Base-by-base conservation (phyloP, 495 filamentous ascomycete genomes). In the Talaromyces adpressus region DNA sequence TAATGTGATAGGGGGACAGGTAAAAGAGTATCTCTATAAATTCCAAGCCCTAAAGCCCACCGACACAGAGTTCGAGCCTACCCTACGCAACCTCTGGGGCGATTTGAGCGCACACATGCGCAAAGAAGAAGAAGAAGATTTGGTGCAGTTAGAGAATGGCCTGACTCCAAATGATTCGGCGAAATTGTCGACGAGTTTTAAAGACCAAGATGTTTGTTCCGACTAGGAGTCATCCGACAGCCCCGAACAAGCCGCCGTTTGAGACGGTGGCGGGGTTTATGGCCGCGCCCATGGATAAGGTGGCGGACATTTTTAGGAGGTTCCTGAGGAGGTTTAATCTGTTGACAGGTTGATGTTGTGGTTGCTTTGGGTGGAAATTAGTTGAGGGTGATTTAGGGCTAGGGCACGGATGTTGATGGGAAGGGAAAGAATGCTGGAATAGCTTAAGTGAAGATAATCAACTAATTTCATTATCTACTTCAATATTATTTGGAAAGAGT, bases 131-230 rank as follows among this genome's bases (percentile, higher is more conserved):
- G 66, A 73, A 2, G 68, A 79, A 12, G 85, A 89, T 59, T 62
- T 89, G 1, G 79, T 81, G 0, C 68, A 67, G 16, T 70, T 88
- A 4, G 86, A 89, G 68, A 67, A 76, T 20, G 67, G 65, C 0
- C 63, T 88, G 6, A 68, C 65, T 2, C 62, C 65, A 2, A 73
- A 69, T 2, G 71, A 72, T n/a, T 81, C 78, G 22, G 72, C 73
- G 53, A 57, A 61, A 14, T 63, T 88, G 57, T 79, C 82, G 2
- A 75, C 71, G 27, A 78, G 71, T 53, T 85, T 88, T 64, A 76
- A 74, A 77, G 32, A 87, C 82, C 39, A 88, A 88, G 75, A 71
- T 75, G 41, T 84, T 88, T 72, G 81, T 84, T 1, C 84, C 84
- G 1, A 83, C 82, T 0, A 75, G 81, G 16, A 78, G 79, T 53